Evolutionary conservation across 2,329 filamentous ascomycete genomes (phyloP).

Genomic region (Dothistroma pini): DNA sequence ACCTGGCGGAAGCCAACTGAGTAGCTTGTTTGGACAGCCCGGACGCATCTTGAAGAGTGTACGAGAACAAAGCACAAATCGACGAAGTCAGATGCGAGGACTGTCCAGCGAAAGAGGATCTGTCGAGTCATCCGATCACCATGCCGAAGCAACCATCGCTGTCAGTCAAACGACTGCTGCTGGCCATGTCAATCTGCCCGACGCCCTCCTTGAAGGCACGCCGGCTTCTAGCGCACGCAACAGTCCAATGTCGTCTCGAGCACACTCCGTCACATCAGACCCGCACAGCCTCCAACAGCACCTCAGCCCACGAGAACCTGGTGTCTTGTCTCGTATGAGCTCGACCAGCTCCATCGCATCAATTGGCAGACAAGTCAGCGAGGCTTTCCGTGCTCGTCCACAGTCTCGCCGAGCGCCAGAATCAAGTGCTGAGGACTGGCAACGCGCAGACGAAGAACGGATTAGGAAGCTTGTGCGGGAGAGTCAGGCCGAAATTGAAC

Average conservation of each 20-base stretch:
- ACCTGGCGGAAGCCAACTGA: slow-evolving; percentile 40
- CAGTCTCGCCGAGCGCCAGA: slow-evolving; percentile 25
- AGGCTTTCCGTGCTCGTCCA: slow-evolving; percentile 13
- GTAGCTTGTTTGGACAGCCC: slow-evolving; percentile 46
- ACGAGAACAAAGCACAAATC: slow-evolving; percentile 40
- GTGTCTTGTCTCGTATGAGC: slow-evolving; percentile 26
- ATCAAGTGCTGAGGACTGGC: slow-evolving; percentile 32
- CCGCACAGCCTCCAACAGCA: slow-evolving; percentile 19
- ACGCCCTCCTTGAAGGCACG: slow-evolving; percentile 38
- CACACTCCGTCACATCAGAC: slow-evolving; percentile 22
- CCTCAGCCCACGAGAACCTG: slow-evolving; percentile 15
- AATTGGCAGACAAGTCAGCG: slow-evolving; percentile 10
- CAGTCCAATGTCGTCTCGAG: slow-evolving; percentile 25
- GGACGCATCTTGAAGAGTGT: slow-evolving; percentile 47
- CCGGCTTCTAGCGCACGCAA: slow-evolving; percentile 21
- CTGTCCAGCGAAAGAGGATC: slow-evolving; percentile 61
- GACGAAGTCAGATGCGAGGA: slow-evolving; percentile 50
- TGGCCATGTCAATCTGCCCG: slow-evolving; percentile 54
- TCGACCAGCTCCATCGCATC: slow-evolving; percentile 31
- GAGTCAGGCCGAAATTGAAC: slow-evolving; percentile 32
- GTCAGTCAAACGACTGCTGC: slow-evolving; percentile 60
- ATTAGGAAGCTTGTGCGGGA: slow-evolving; percentile 34
- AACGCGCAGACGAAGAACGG: slow-evolving; percentile 35
- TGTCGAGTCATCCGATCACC: slow-evolving; percentile 60
- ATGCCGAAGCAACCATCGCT: slow-evolving; percentile 60